Evolutionary conservation across 495 filamentous ascomycete genomes (phyloP), one percentile per base, ranked within the genome.

Genomic region (Pseudoneurospora amorphoporcata): DNA sequence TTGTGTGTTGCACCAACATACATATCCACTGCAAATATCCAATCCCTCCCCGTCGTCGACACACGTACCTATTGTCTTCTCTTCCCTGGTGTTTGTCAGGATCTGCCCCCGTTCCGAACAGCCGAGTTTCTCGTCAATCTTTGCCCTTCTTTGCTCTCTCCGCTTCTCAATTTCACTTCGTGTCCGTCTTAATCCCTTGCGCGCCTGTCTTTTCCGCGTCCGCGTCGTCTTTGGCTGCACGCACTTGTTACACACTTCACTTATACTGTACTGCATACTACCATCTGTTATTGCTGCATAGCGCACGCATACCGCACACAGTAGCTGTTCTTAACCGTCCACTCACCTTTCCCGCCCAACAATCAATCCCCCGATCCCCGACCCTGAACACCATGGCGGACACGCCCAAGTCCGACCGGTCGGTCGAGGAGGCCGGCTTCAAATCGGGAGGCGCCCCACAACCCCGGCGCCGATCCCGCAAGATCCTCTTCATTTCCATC

Each of bases 401-500:
- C 53, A 65, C 53, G 53, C 53, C 53, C 53, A 65, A 17, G 14
- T 65, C 53, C 53, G 53, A 35, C 53, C 29, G 29, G 53, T 65
- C 53, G 53, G 32, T 58, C 47, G 47, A 65, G 0, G 53, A 37
- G 29, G 12, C 53, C 53, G 53, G 53, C 53, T 0, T 17, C 53
- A 65, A 8, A 0, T 61, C 53, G 12, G 29, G 53, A 35, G 14
- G 7, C 8, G 29, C 53, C 53, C 53, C 53, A 65, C 35, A 41
- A n/a, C 65, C 69, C 17, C 72, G 69, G n/a, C 71, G 70, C 10
- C 75, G 75, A 8, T 70, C 47, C 38, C 71, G 68, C 45, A 41
- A 73, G n/a, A 41, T 72, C n/a, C 37, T 77, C 23, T 73, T 32
- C 10, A 72, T 74, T 19, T 39, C 74, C 39, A 42, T 39, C 35